These are phyloP conservation scores for Aristolochia contorta DNA, from an alignment of 164 flowering plant species.

Conservation along the genomic window DNA sequence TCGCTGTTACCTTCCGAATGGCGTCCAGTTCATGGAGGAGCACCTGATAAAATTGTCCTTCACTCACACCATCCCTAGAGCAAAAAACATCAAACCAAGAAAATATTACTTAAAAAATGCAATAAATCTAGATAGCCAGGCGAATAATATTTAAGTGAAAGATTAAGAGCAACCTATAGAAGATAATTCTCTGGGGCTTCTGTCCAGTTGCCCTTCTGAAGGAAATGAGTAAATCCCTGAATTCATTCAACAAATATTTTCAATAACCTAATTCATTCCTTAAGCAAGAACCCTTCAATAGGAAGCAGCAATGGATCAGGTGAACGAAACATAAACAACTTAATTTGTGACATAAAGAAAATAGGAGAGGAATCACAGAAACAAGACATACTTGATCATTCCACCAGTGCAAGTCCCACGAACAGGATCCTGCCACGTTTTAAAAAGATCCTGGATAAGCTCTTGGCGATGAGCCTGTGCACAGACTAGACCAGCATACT, in stretches of 20 bases:
- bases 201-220: constrained; percentile 85
- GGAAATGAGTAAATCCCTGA: constrained; percentile 85
- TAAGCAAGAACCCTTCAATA: not conserved
- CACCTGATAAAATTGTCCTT: constrained; percentile 89
- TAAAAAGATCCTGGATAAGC: constrained; percentile 64
- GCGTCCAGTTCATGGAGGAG: constrained; percentile 79
- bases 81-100: not conserved
- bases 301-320: not conserved
- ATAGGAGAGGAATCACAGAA: not conserved
- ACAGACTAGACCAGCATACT: constrained; percentile 72
- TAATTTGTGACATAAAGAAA: not conserved
- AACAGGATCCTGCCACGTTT: constrained; percentile 60
- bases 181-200: constrained; percentile 89
- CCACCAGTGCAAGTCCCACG: constrained; percentile 55
- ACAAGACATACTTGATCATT: constrained; percentile 51
- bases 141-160: no score
- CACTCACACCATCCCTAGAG: constrained; percentile 83
- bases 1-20: constrained; percentile 53
- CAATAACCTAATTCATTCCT: not conserved
- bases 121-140: no score
- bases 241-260: not conserved
- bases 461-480: constrained; percentile 81
- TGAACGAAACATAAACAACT: not conserved
- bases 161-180: constrained; percentile 51
- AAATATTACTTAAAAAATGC: no score